Evolutionary conservation across 306 rosid species (phyloP).

Genomic region (Vicia faba): DNA sequence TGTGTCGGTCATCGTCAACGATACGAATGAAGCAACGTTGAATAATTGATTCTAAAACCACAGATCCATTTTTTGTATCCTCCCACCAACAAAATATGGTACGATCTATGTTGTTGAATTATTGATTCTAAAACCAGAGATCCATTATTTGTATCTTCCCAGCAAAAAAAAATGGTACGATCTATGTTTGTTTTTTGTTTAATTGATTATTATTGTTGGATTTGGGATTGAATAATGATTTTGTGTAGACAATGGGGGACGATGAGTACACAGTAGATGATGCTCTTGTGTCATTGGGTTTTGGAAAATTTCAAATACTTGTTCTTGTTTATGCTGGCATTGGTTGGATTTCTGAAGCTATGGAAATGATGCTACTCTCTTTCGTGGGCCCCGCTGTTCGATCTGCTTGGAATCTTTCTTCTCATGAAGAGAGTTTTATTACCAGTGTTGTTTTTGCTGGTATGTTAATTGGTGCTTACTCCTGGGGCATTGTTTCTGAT

Average conservation of each 20-base stretch:
- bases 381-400: constrained; percentile 94
- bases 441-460: constrained; percentile 88
- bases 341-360: constrained; percentile 97
- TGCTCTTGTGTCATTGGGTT: constrained; percentile 77
- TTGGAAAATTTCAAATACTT: constrained; percentile 80
- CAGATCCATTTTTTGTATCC: too few species aligned
- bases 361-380: constrained; percentile 98
- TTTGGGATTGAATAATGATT: not conserved
- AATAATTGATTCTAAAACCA: too few species aligned
- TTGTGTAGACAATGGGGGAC: constrained; percentile 44
- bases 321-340: constrained; percentile 91
- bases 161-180: not conserved
- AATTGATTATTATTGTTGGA: not conserved
- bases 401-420: constrained; percentile 79
- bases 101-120: not conserved
- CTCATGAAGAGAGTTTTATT: constrained; percentile 72
- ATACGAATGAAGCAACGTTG: too few species aligned
- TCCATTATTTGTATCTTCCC: too few species aligned
- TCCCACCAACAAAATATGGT: not conserved
- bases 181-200: not conserved
- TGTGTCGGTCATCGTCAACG: too few species aligned
- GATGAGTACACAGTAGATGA: constrained; percentile 75
- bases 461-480: constrained; percentile 82
- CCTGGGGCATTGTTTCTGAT: constrained; percentile 96
- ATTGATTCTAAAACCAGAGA: too few species aligned